Percentiles rank a stretch among this genome's conserved stretches.
These are phyloP conservation scores for Neurospora crassa DNA, from an alignment of 2,329 filamentous ascomycete genomes.

Conservation along the genomic window DNA sequence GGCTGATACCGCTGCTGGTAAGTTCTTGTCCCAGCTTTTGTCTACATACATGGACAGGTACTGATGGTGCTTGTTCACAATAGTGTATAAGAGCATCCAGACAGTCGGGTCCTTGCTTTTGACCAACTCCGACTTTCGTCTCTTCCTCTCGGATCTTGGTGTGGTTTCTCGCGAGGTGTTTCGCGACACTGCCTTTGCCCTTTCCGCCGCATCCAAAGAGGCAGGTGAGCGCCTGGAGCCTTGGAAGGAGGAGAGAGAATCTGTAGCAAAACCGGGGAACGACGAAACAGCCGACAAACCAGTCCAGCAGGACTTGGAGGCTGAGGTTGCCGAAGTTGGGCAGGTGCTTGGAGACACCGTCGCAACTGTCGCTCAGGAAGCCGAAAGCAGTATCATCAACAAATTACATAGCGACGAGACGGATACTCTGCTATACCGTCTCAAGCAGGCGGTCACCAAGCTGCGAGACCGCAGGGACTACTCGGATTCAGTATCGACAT, in stretches of 20 bases:
- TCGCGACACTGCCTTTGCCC: constrained; percentile 70
- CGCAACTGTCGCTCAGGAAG: constrained; percentile 44
- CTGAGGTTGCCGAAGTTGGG: constrained; percentile 45
- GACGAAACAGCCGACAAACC: constrained; percentile 35
- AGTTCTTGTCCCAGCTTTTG: constrained; percentile 1
- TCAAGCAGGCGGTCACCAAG: constrained; percentile 67
- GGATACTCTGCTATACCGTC: constrained; percentile 60
- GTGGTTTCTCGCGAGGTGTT: constrained; percentile 77
- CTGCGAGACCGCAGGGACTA: constrained; percentile 74
- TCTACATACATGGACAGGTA: neutral
- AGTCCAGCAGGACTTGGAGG: constrained; percentile 54
- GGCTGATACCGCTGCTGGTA: constrained; percentile 63
- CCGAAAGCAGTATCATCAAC: constrained; percentile 61
- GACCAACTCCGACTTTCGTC: constrained; percentile 81
- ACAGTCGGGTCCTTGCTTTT: constrained; percentile 79
- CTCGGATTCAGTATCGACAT: constrained; percentile 70
- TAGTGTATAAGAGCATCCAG: constrained; percentile 71
- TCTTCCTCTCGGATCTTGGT: constrained; percentile 73
- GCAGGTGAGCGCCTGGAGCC: constrained; percentile 67
- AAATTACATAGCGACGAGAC: constrained; percentile 66
- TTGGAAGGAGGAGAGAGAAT: constrained; percentile 47
- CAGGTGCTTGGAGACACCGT: constrained; percentile 44
- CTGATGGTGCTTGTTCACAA: constrained; percentile 15
- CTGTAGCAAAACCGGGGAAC: constrained; percentile 39
- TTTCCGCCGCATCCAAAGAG: constrained; percentile 66